These are phyloP conservation scores for Jatropha podagrica DNA, from an alignment of 441 rosid species.

Conservation along the genomic window DNA sequence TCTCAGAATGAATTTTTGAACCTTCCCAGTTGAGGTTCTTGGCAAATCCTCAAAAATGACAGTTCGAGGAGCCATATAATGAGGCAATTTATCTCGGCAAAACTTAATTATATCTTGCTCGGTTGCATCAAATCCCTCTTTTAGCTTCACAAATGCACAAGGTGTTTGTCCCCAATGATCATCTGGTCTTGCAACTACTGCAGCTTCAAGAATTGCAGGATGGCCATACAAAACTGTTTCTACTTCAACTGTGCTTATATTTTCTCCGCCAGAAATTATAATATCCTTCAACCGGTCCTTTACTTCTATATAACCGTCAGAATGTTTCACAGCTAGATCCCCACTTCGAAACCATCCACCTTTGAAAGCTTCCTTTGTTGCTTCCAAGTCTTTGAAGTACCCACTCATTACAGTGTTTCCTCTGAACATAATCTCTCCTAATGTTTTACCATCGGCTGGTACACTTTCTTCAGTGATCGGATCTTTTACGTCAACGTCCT, in stretches of 20 bases:
- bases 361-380: conserved; percentile 53
- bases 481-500: conserved; percentile 57
- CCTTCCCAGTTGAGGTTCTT: conserved; percentile 68
- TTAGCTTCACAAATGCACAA: conserved; percentile 73
- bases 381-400: conserved; percentile 55
- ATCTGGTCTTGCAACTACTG: conserved; percentile 71
- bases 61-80: conserved; percentile 61
- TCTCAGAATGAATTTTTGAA: conserved; percentile 60
- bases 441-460: conserved; percentile 53
- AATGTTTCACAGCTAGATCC: conserved; percentile 65
- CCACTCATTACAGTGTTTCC: conserved; percentile 85
- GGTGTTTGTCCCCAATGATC: conserved; percentile 79
- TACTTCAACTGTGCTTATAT: conserved; percentile 70
- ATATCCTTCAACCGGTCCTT: conserved; percentile 73
- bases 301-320: conserved; percentile 65
- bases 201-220: conserved; percentile 67
- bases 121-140: conserved; percentile 42
- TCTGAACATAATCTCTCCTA: conserved; percentile 70
- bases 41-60: conserved; percentile 68
- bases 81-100: conserved; percentile 53
- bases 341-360: conserved; percentile 76
- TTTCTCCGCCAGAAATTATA: conserved; percentile 70
- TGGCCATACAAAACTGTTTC: conserved; percentile 62
- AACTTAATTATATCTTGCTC: conserved; percentile 48
- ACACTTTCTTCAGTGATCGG: conserved; percentile 54